These are phyloP conservation scores for Balansia obtecta DNA, from an alignment of 2,329 filamentous ascomycete species.

Conservation along the genomic window DNA sequence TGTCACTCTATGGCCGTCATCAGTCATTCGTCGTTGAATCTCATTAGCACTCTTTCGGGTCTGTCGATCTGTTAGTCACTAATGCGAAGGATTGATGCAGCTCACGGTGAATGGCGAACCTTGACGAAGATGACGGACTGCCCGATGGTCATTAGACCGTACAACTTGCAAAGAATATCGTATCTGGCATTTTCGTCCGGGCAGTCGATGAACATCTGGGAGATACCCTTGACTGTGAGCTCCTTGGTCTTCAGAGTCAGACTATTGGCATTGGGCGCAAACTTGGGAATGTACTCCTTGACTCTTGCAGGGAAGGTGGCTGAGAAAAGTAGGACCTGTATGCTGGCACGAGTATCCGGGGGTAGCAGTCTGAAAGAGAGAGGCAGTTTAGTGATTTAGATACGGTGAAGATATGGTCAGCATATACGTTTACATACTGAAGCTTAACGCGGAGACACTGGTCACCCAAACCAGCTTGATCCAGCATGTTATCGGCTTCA, in stretches of 20 bases:
- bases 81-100: not conserved
- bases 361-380: constrained; percentile 33
- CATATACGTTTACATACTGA: constrained; percentile 31
- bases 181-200: constrained; percentile 74
- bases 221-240: constrained; percentile 92
- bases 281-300: constrained; percentile 68
- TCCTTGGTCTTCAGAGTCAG: constrained; percentile 84
- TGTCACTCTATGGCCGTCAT: constrained; percentile 83
- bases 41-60: constrained; percentile 74
- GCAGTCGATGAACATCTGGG: constrained; percentile 95
- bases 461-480: constrained; percentile 87
- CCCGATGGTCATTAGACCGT: constrained; percentile 90
- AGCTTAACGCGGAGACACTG: constrained; percentile 83
- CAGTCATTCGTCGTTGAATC: constrained; percentile 76
- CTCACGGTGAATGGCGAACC: constrained; percentile 32
- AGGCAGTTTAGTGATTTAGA: constrained; percentile 2
- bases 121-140: constrained; percentile 97
- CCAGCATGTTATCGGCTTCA: constrained; percentile 98
- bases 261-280: constrained; percentile 75
- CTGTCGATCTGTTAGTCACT: constrained; percentile 28
- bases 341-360: constrained; percentile 44
- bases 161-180: constrained; percentile 77
- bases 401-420: not conserved
- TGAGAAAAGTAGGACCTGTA: constrained; percentile 92
- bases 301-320: constrained; percentile 86